A percentile compares a stretch with the other conserved stretches of the same genome.
Evolutionary conservation across 208 protist genomes (phyloP).

Genomic region (Cochliopodium minus): DNA sequence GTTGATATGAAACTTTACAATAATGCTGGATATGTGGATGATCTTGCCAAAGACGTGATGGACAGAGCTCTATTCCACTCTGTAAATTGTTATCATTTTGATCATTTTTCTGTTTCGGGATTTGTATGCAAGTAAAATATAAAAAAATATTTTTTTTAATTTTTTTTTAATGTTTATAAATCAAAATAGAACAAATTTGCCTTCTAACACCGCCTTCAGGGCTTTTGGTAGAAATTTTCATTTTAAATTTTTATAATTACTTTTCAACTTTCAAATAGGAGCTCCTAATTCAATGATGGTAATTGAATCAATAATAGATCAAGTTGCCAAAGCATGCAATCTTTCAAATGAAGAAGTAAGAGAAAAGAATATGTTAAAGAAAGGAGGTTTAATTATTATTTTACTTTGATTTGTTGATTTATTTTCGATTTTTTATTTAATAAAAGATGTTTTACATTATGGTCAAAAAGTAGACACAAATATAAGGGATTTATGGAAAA

Average conservation of each 20-base stretch:
- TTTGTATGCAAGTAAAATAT: too few species aligned
- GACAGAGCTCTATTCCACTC: conserved; percentile 23
- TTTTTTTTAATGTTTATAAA: too few species aligned
- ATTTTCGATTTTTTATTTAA: too few species aligned
- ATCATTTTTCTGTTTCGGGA: conserved; percentile 30
- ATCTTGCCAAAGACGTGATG: conserved; percentile 3
- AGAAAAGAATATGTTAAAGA: background rate
- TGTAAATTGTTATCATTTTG: conserved; percentile 53
- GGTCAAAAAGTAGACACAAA: background rate
- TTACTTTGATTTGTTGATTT: too few species aligned
- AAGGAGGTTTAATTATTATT: too few species aligned
- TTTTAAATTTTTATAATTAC: too few species aligned
- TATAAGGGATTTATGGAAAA: conserved; percentile 23
- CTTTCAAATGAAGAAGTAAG: background rate
- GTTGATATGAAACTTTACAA: background rate
- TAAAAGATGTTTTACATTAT: too few species aligned
- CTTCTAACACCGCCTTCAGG: conserved; percentile 53
- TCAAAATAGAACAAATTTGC: conserved; percentile 49
- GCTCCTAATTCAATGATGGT: conserved; percentile 47
- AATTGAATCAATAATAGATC: conserved; percentile 40
- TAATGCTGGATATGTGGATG: conserved; percentile 8
- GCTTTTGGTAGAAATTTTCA: too few species aligned
- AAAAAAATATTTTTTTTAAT: too few species aligned
- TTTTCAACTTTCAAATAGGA: too few species aligned
- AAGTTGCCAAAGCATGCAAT: conserved; percentile 25